These are phyloP conservation scores for Helminthosporium solani DNA, from an alignment of 2,329 filamentous ascomycete species.

Conservation along the genomic window DNA sequence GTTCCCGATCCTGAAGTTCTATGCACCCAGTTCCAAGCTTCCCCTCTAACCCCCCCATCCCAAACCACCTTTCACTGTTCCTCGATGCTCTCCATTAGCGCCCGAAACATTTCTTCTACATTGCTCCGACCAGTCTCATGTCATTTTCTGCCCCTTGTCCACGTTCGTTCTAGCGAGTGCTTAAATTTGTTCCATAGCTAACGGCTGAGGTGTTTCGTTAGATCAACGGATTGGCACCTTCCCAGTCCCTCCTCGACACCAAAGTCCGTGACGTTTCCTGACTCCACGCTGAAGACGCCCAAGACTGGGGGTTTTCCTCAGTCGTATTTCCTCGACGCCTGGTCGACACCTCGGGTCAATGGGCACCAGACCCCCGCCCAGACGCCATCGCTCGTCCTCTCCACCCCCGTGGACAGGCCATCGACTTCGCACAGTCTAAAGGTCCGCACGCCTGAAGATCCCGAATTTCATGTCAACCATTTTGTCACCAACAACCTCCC, in stretches of 20 bases:
- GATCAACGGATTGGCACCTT: slow-evolving; percentile 51
- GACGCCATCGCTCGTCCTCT: slow-evolving; percentile 43
- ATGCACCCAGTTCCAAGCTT: slow-evolving; percentile 24
- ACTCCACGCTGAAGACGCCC: slow-evolving; percentile 47
- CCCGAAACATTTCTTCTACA: slow-evolving; percentile 4
- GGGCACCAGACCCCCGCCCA: slow-evolving; percentile 45
- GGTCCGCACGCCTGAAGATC: slow-evolving; percentile 41
- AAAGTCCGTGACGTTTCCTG: slow-evolving; percentile 45
- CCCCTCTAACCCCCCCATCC: slow-evolving; percentile 22
- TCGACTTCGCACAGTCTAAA: slow-evolving; percentile 39
- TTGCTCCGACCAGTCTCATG: slow-evolving; percentile 4
- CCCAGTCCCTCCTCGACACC: slow-evolving; percentile 54
- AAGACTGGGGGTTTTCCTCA: slow-evolving; percentile 43
- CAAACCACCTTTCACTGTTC: slow-evolving; percentile 11
- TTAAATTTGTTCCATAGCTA: slow-evolving; percentile 34
- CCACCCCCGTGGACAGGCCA: slow-evolving; percentile 38
- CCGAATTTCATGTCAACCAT: slow-evolving; percentile 62
- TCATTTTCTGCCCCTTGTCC: slow-evolving; percentile 5
- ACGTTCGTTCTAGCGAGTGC: slow-evolving; percentile 14
- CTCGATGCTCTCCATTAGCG: slow-evolving; percentile 1
- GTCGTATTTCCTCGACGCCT: slow-evolving; percentile 53
- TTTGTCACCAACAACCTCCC: slow-evolving; percentile 57
- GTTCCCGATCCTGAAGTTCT: slow-evolving; percentile 27
- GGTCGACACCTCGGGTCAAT: slow-evolving; percentile 47
- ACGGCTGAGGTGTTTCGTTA: slow-evolving; percentile 35